These are phyloP conservation scores for Macadamia tetraphylla DNA, from an alignment of 164 flowering plant species.

Conservation along the genomic window DNA sequence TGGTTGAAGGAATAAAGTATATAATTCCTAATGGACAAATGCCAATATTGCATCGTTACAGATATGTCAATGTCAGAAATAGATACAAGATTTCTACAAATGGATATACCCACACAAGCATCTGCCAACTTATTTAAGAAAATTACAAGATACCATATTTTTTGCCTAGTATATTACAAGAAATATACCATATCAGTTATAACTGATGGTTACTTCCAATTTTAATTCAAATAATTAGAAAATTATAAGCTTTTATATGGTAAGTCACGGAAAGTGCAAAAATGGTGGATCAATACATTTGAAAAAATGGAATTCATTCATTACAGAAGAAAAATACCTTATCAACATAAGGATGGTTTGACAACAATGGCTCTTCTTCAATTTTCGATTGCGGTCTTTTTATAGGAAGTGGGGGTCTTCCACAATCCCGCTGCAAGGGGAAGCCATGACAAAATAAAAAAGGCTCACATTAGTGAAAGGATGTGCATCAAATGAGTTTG, in stretches of 20 bases:
- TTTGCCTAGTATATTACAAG: background rate
- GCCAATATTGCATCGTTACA: too few species aligned
- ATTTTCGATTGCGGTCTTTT: constrained; percentile 62
- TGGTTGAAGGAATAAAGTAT: too few species aligned
- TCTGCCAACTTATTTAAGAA: too few species aligned
- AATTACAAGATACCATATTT: background rate
- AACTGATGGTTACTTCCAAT: background rate
- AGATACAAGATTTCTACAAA: too few species aligned
- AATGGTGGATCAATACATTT: background rate
- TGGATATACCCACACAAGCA: too few species aligned
- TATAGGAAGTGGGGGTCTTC: constrained; percentile 81
- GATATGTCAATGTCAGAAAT: too few species aligned
- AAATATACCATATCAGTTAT: background rate
- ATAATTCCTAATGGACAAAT: too few species aligned
- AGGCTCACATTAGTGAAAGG: too few species aligned
- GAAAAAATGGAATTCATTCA: background rate
- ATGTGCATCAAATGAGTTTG: too few species aligned
- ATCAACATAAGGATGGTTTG: constrained; percentile 90
- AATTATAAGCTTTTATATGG: background rate
- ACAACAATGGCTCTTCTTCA: constrained; percentile 74
- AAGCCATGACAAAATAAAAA: too few species aligned
- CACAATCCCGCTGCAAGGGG: constrained; percentile 78
- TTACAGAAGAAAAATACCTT: constrained; percentile 39
- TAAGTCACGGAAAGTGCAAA: background rate
- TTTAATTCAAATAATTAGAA: too few species aligned